Evolutionary conservation across 2,329 filamentous ascomycete genomes (phyloP).

Genomic region (Exophiala bonariae): DNA sequence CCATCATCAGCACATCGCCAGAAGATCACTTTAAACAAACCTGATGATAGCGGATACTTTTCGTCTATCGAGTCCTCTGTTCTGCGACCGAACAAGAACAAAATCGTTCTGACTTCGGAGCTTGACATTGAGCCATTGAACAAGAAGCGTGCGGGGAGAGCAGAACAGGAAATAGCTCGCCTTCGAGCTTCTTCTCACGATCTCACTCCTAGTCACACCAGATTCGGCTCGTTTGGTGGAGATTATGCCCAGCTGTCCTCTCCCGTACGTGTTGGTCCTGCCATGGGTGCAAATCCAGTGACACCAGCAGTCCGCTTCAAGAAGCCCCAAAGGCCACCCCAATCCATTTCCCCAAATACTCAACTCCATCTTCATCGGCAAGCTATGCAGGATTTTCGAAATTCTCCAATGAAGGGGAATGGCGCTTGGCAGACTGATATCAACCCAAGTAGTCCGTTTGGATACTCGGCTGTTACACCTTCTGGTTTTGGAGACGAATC

Average conservation of each 20-base stretch:
- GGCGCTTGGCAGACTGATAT: conserved; percentile 41
- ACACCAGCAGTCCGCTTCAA: conserved; percentile 60
- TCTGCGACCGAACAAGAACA: conserved; percentile 67
- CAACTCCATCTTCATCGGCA: conserved; percentile 87
- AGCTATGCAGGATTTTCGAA: conserved; percentile 76
- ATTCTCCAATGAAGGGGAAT: conserved; percentile 64
- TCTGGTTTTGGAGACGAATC: conserved; percentile 45
- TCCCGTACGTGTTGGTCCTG: conserved; percentile 20
- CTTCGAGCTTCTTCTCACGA: conserved; percentile 91
- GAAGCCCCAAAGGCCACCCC: conserved; percentile 64
- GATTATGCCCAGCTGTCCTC: conserved; percentile 25
- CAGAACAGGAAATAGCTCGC: conserved; percentile 92
- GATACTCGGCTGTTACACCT: conserved; percentile 44
- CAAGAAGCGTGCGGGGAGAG: conserved; percentile 72
- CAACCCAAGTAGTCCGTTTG: conserved; percentile 51
- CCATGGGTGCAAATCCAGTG: conserved; percentile 13
- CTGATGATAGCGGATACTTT: conserved; percentile 95
- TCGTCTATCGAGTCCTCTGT: conserved; percentile 93
- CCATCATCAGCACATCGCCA: conserved; percentile 63
- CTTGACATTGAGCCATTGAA: conserved; percentile 65
- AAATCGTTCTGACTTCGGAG: conserved; percentile 72
- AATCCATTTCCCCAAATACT: conserved; percentile 88
- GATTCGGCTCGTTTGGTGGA: conserved; percentile 47
- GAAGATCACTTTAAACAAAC: conserved; percentile 74
- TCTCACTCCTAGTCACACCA: conserved; percentile 66